These are phyloP conservation scores for Pythium coloratum DNA, from an alignment of 352 stramenopile species.

Conservation along the genomic window DNA sequence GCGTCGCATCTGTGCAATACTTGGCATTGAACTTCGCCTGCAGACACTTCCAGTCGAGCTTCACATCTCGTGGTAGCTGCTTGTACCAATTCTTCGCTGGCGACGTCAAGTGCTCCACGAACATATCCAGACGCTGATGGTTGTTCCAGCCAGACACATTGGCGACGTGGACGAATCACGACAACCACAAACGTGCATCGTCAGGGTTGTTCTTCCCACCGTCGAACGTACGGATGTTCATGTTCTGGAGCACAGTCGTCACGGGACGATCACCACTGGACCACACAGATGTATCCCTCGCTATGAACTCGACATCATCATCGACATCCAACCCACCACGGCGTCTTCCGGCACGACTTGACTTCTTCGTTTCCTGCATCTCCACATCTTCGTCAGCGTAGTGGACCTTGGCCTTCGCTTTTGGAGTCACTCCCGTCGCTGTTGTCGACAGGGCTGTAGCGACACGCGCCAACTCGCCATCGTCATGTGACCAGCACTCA, in stretches of 20 bases:
- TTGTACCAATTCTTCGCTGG: slow-evolving; percentile 13
- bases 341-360: neutral
- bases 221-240: neutral
- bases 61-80: slow-evolving; percentile 8
- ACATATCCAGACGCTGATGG: slow-evolving; percentile 16
- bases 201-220: neutral
- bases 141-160: slow-evolving; percentile 14
- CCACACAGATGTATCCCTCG: neutral
- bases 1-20: slow-evolving; percentile 13
- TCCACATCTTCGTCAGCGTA: neutral
- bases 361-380: neutral
- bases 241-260: neutral
- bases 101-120: slow-evolving; percentile 12
- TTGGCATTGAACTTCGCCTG: slow-evolving; percentile 9
- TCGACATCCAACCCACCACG: neutral
- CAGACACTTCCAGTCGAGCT: neutral
- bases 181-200: neutral
- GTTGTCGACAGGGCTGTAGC: neutral
- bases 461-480: neutral
- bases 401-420: neutral
- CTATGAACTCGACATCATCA: neutral
- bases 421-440: neutral
- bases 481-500: neutral
- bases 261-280: neutral
- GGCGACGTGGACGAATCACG: slow-evolving; percentile 12